These are phyloP conservation scores for Abortiporus biennis DNA, from an alignment of 1,284 basidiomycete species.

Conservation along the genomic window DNA sequence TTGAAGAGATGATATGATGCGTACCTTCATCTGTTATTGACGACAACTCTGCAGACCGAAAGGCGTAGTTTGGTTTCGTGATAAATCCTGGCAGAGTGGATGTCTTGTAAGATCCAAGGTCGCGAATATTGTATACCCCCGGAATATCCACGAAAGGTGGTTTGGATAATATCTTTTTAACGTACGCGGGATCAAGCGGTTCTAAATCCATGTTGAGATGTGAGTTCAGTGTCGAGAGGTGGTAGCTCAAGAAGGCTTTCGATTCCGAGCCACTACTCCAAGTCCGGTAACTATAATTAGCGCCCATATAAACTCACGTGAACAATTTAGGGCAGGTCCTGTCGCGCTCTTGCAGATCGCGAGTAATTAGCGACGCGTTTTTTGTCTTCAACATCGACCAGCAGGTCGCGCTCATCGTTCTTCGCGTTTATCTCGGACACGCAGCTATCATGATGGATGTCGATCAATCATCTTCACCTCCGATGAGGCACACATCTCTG, in stretches of 20 bases:
- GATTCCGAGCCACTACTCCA: not conserved
- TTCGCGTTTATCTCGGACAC: constrained; percentile 1
- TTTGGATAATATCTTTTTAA: constrained; percentile 51
- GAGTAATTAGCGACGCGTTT: constrained; percentile 17
- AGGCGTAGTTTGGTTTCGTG: constrained; percentile 51
- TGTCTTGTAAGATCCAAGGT: constrained; percentile 59
- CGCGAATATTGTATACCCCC: constrained; percentile 68
- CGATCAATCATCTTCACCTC: constrained; percentile 37
- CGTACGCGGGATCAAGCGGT: constrained; percentile 59
- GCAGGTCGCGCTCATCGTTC: constrained; percentile 12
- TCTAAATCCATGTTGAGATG: constrained; percentile 34
- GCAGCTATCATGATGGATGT: constrained; percentile 29
- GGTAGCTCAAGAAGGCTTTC: not conserved
- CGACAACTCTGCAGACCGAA: constrained; percentile 66
- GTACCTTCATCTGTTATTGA: constrained; percentile 59
- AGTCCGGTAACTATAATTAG: no score
- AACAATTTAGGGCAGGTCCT: constrained; percentile 34
- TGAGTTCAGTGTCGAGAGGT: not conserved
- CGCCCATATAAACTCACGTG: constrained; percentile 6
- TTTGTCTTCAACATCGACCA: constrained; percentile 15
- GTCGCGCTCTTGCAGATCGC: constrained; percentile 32
- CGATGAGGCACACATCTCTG: constrained; percentile 37
- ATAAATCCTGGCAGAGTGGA: constrained; percentile 35
- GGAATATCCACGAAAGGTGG: constrained; percentile 62
- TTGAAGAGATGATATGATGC: constrained; percentile 6